Evolutionary conservation across 352 stramenopile genomes (phyloP), one percentile per base, ranked within the genome.

Genomic region (Peronospora farinosa): DNA sequence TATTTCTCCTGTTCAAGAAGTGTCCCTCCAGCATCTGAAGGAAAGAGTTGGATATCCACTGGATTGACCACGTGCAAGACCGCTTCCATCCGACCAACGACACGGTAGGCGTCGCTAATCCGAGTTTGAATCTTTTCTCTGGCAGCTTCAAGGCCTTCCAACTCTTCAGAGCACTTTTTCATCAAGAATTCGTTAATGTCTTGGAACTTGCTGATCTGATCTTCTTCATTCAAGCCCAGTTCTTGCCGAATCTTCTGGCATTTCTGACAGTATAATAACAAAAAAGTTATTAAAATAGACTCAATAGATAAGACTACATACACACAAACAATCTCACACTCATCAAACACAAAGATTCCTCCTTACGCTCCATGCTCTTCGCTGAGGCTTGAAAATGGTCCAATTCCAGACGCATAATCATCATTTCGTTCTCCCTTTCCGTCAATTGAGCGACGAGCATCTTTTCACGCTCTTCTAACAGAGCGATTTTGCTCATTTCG

Each of bases 221-320:
- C 68, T 42, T 78, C 63, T 39, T 67, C 62, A 36, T 72, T 68
- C 12, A 85, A 16, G 0, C 76, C 76, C 5, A 88, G 51, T 23
- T 88, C 76, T 36, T 63, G 55, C 74, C 76, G 86, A 28, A 88
- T 78, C 21, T 86, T 55, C 68, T 88, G 74, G 30, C 77, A 90
- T 45, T 61, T 58, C 74, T 88, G 44, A 32, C 30, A 46, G 16
- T 1, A 64, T 2, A 62, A 25, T 9, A 1, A 5, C 2, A 30
- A n/a, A 46, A 5, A 30, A 44, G 12, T 40, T 12, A 7, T n/a
- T 54, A 36, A 47, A 8, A 38, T 9, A 45, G 1, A 30, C 31
- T 37, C 21, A 47, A 17, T 8, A 7, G 19, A 13, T 10, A 17
- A 32, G 11, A 10, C 2, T 43, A 23, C 17, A 40, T 43, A 23